A percentile compares a stretch with the other conserved stretches of the same genome.
Conservation (phyloP, 768 basidiomycete species). For the Serpula lacrymans region DNA sequence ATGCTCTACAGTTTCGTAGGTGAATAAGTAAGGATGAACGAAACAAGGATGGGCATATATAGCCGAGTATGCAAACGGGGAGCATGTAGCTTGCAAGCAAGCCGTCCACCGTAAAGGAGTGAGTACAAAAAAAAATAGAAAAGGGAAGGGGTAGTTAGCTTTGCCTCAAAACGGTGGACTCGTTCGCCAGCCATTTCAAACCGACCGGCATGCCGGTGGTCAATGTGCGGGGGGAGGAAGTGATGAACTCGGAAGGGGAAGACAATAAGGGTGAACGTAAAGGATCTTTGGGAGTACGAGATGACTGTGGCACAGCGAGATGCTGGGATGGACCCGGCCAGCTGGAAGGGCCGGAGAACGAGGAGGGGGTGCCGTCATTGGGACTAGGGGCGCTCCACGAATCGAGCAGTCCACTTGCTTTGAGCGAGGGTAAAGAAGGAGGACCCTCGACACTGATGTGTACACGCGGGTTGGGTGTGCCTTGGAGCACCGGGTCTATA, state of each 20-base stretch:
- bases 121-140: conserved; percentile 9
- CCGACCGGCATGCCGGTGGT: conserved; percentile 58
- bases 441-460: conserved; percentile 14
- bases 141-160: conserved; percentile 15
- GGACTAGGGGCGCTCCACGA: conserved; percentile 39
- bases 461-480: conserved; percentile 15
- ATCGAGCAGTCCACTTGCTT: conserved; percentile 70
- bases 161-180: conserved; percentile 36
- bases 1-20: conserved; percentile 12
- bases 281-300: conserved; percentile 18
- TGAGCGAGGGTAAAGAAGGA: conserved; percentile 63
- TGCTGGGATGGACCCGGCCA: conserved; percentile 24
- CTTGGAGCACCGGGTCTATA: conserved; percentile 31
- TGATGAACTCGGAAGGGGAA: conserved; percentile 8
- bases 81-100: no score
- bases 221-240: conserved; percentile 8
- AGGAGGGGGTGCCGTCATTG: conserved; percentile 3
- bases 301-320: conserved; percentile 12
- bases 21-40: conserved; percentile 22
- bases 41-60: neutral
- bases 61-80: neutral
- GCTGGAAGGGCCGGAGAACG: conserved; percentile 10
- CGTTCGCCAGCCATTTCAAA: conserved; percentile 65
- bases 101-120: neutral
- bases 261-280: conserved; percentile 9